A percentile compares a stretch with the other conserved stretches of the same genome.
These are phyloP conservation scores for Hymenoscyphus repandus DNA, from an alignment of 2,329 filamentous ascomycete species.

Conservation along the genomic window DNA sequence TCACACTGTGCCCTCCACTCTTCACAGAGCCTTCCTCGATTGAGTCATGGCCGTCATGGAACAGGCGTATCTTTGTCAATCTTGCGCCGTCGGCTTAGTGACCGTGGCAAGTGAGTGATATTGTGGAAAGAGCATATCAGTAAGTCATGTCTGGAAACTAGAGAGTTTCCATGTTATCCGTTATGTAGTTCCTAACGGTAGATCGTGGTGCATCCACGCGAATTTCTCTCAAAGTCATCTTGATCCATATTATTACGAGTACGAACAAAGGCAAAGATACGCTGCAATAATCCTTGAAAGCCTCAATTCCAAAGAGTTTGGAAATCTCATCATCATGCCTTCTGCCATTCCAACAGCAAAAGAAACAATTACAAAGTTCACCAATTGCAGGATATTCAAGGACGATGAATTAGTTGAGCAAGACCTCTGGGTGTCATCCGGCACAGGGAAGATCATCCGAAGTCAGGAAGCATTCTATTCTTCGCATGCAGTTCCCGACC, in stretches of 20 bases:
- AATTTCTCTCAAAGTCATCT: background rate
- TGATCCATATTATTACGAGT: background rate
- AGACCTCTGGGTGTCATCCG: slow-evolving; percentile 84
- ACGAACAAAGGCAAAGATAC: background rate
- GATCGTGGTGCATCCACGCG: slow-evolving; percentile 13
- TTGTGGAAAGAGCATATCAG: slow-evolving; percentile 8
- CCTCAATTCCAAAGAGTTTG: background rate
- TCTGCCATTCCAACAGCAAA: slow-evolving; percentile 38
- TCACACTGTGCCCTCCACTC: slow-evolving; percentile 10
- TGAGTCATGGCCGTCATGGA: slow-evolving; percentile 10
- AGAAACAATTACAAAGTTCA: slow-evolving; percentile 74
- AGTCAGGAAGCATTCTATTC: slow-evolving; percentile 65
- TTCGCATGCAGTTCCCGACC: slow-evolving; percentile 62
- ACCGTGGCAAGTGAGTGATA: background rate
- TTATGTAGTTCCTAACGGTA: slow-evolving; percentile 21
- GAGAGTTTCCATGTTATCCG: slow-evolving; percentile 17
- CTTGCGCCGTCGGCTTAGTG: slow-evolving; percentile 3
- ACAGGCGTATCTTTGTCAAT: slow-evolving; percentile 8
- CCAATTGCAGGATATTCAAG: slow-evolving; percentile 76
- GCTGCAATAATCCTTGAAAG: background rate
- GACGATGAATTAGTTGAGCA: slow-evolving; percentile 61
- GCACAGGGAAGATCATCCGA: slow-evolving; percentile 74
- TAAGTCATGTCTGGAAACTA: slow-evolving; percentile 12
- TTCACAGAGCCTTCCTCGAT: slow-evolving; percentile 3
- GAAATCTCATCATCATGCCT: slow-evolving; percentile 19